phyloP scores from a whole-genome alignment of 805 yeast genomes.

The Myxozyma kluyveri region DNA sequence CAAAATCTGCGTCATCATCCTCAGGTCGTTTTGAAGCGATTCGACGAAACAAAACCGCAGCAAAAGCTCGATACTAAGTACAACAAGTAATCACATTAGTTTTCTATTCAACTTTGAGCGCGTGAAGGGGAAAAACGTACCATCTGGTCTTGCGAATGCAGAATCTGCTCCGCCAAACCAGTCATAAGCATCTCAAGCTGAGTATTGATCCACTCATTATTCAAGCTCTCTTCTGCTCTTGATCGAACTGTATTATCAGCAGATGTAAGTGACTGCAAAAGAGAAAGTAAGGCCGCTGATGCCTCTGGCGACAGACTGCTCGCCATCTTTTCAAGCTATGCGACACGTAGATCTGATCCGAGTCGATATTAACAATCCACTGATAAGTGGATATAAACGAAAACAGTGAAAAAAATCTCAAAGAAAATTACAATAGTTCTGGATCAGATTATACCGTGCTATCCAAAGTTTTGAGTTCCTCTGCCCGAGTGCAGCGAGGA shows the following conservation, averaged over 20 bases:
- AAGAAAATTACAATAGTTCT: no score
- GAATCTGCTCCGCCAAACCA: constrained; percentile 77
- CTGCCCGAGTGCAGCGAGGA: no score
- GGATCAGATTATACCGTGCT: no score
- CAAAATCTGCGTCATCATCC: constrained; percentile 53
- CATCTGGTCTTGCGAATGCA: constrained; percentile 58
- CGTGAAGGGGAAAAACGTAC: constrained; percentile 1
- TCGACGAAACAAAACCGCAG: constrained; percentile 88
- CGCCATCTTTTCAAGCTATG: no score
- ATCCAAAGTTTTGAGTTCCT: no score
- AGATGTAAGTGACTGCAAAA: constrained; percentile 69
- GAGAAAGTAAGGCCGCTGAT: constrained; percentile 50
- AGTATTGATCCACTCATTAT: constrained; percentile 71
- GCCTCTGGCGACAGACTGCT: constrained; percentile 57
- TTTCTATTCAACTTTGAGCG: neutral
- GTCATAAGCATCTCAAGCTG: constrained; percentile 68
- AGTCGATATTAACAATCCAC: no score
- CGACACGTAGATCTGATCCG: neutral
- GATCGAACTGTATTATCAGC: constrained; percentile 73
- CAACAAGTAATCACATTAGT: neutral
- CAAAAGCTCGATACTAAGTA: constrained; percentile 50
- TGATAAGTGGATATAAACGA: neutral
- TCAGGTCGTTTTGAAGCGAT: constrained; percentile 70
- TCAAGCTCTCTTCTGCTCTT: constrained; percentile 71
- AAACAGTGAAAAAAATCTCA: constrained; percentile 1